A percentile compares a stretch with the other conserved stretches of the same genome.
These are phyloP conservation scores for Malus hybrid DNA, from an alignment of 331 rosid species.

Conservation along the genomic window DNA sequence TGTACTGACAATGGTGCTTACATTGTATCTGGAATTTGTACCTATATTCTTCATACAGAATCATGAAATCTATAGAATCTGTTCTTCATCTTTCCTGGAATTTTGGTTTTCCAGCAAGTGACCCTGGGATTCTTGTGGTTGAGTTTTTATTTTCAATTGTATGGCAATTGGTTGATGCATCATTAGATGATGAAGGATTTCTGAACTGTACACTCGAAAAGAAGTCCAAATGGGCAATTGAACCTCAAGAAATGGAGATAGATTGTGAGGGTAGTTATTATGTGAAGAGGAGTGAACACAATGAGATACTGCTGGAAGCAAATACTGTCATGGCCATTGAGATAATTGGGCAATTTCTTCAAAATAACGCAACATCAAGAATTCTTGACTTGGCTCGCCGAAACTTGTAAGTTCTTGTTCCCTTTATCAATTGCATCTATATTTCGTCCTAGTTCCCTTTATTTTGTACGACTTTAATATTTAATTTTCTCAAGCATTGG, in stretches of 20 bases:
- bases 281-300: constrained; percentile 45
- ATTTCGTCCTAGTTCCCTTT: neutral
- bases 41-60: constrained; percentile 41
- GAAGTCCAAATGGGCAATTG: constrained; percentile 55
- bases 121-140: constrained; percentile 82
- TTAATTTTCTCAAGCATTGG: neutral
- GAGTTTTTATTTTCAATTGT: constrained; percentile 70
- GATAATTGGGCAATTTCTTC: constrained; percentile 71
- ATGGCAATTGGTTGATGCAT: constrained; percentile 94
- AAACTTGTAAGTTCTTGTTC: constrained; percentile 55
- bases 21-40: neutral
- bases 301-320: constrained; percentile 47
- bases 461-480: neutral
- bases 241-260: constrained; percentile 74
- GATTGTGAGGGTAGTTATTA: constrained; percentile 40
- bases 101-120: constrained; percentile 58
- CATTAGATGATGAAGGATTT: constrained; percentile 82
- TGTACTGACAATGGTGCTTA: neutral
- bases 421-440: constrained; percentile 5
- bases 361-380: constrained; percentile 52
- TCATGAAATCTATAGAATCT: constrained; percentile 68
- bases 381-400: constrained; percentile 69
- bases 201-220: constrained; percentile 57
- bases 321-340: constrained; percentile 72
- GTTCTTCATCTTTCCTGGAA: constrained; percentile 65